Percentiles rank a stretch among this genome's conserved stretches.
These are phyloP conservation scores for Leccinum arenicola DNA, from an alignment of 768 basidiomycete genomes.

Conservation along the genomic window DNA sequence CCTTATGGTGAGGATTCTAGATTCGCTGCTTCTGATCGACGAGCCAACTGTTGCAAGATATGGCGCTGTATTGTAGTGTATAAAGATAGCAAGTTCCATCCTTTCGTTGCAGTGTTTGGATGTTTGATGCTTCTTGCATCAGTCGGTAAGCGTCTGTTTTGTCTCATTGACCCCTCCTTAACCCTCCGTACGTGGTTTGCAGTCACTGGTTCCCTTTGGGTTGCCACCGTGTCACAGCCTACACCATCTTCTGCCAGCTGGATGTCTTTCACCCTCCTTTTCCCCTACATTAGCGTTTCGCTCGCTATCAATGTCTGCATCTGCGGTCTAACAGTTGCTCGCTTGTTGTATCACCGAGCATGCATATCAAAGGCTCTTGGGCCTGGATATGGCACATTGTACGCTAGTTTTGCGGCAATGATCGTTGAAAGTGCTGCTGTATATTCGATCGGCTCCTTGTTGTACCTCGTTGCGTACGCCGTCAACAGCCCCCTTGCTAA, in stretches of 20 bases:
- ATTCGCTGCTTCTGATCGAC: neutral
- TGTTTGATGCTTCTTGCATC: slow-evolving; percentile 23
- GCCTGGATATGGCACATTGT: slow-evolving; percentile 23
- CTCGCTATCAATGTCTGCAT: slow-evolving; percentile 32
- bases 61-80: slow-evolving; percentile 34
- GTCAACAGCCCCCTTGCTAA: slow-evolving; percentile 22
- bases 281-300: slow-evolving; percentile 34
- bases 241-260: slow-evolving; percentile 14
- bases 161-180: neutral
- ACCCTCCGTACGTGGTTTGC: neutral
- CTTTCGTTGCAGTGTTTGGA: slow-evolving; percentile 15
- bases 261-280: slow-evolving; percentile 34
- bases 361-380: slow-evolving; percentile 28
- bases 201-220: slow-evolving; percentile 32
- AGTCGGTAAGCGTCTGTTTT: slow-evolving; percentile 17
- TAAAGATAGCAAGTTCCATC: slow-evolving; percentile 24
- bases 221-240: slow-evolving; percentile 27
- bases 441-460: slow-evolving; percentile 31
- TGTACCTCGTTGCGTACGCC: slow-evolving; percentile 32
- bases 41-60: slow-evolving; percentile 17
- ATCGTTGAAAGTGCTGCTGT: slow-evolving; percentile 34
- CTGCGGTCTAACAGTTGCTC: slow-evolving; percentile 30
- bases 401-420: slow-evolving; percentile 34
- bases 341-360: slow-evolving; percentile 29
- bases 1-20: slow-evolving; percentile 24